Evolutionary conservation across 2,329 filamentous ascomycete genomes (phyloP), one percentile per base, ranked within the genome.

Genomic region (Hypoxylon sp.): DNA sequence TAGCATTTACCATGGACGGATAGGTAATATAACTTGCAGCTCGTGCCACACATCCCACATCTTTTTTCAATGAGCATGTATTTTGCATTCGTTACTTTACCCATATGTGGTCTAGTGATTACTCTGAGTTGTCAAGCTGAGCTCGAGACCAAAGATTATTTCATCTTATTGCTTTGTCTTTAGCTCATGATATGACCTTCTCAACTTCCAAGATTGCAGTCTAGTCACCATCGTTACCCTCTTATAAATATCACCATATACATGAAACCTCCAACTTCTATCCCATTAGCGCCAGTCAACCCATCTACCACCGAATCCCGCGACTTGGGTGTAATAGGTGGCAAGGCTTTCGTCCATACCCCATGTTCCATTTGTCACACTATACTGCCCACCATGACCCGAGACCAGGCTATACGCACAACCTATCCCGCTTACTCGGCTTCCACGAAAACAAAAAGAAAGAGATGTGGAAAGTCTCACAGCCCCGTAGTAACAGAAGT

Each of bases 21-120:
- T 34, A 32, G 11, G 2, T 27, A 12, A 29, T 9, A 21, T 12
- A 36, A 21, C 37, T n/a, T 20, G 11, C 23, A 7, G 36, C 36
- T 9, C 29, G 15, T 16, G 19, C 13, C n/a, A 11, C 12, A 15
- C 26, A 31, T 30, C 37, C 3, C 17, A 40, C 26, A 27, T 38
- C 12, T 27, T 11, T 19, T 36, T 19, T 15, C 31, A 21, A 4
- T n/a, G 29, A 17, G 12, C 13, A 7, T 34, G 16, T 32, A 27
- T 49, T 59, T 50, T 44, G 21, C 31, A n/a, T 44, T 66, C 62
- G 63, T 62, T 62, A 66, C 53, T 62, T 61, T 67, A 21, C 31
- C 64, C 47, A 7, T 15, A 62, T 59, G 34, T 23, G 49, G 64
- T 54, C 38, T 67, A 67, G 64, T 49, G 40, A 35, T 25, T 25